Evolutionary conservation across 192 early-diverging fungal genomes (phyloP).

Genomic region (Coemansia interrupta): DNA sequence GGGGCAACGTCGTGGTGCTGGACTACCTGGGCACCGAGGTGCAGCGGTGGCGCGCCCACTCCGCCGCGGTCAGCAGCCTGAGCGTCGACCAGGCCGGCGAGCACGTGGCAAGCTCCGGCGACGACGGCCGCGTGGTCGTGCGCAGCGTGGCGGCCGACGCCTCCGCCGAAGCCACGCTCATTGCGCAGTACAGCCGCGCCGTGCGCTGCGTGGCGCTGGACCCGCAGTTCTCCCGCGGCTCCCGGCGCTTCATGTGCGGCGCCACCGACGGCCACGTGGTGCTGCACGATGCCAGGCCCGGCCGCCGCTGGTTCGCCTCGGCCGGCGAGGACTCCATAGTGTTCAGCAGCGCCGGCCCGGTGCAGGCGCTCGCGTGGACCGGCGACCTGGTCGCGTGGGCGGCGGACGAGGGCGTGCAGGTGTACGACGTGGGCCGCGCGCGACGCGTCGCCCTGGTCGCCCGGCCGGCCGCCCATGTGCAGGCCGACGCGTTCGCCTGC

Average conservation of each 20-base stretch:
- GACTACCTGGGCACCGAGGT: conserved; percentile 90
- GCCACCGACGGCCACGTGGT: conserved; percentile 85
- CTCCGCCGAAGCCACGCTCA: conserved; percentile 59
- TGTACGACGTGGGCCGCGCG: conserved; percentile 72
- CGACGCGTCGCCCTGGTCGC: conserved; percentile 82
- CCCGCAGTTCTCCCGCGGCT: conserved; percentile 74
- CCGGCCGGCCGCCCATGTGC: conserved; percentile 70
- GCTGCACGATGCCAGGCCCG: conserved; percentile 59
- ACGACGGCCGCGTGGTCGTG: conserved; percentile 89
- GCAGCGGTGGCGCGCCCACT: conserved; percentile 79
- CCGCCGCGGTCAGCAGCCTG: conserved; percentile 82
- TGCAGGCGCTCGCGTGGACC: conserved; percentile 84
- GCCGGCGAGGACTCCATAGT: conserved; percentile 58
- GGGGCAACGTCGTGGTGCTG: conserved; percentile 83
- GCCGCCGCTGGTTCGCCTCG: conserved; percentile 71
- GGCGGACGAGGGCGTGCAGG: conserved; percentile 81
- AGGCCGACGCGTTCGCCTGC: conserved; percentile 80
- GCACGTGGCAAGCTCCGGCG: conserved; percentile 86
- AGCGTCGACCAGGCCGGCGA: conserved; percentile 83
- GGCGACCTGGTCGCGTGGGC: conserved; percentile 89
- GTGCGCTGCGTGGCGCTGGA: conserved; percentile 88
- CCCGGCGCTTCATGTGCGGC: conserved; percentile 82
- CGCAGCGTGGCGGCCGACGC: conserved; percentile 55
- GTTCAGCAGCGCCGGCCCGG: conserved; percentile 84
- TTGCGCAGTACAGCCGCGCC: conserved; percentile 80